Evolutionary conservation across 331 rosid species (phyloP).

Genomic region (Quercus phellos): DNA sequence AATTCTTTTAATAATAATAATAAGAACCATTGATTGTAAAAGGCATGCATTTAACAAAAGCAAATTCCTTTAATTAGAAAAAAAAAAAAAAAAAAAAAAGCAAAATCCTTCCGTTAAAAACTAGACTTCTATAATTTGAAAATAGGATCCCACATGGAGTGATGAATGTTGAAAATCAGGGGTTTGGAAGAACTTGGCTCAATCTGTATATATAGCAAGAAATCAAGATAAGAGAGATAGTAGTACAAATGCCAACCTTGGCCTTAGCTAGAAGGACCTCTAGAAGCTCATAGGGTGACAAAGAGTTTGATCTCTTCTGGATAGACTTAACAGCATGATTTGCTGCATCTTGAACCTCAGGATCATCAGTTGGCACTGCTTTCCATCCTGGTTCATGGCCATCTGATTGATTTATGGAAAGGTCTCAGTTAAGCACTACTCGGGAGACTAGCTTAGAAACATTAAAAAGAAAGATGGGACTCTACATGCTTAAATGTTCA

Average conservation of each 20-base stretch:
- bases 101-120: neutral
- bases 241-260: conserved; percentile 21
- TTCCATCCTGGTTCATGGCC: conserved; percentile 30
- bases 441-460: neutral
- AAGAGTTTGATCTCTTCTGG: conserved; percentile 24
- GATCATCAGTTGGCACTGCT: conserved; percentile 27
- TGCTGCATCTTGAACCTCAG: conserved; percentile 45
- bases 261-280: conserved; percentile 40
- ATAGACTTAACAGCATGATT: conserved; percentile 33
- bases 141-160: neutral
- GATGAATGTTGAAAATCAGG: neutral
- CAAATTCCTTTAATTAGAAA: neutral
- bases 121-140: neutral
- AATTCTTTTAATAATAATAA: neutral
- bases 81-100: no score
- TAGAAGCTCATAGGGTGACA: conserved; percentile 33
- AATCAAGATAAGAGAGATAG: neutral
- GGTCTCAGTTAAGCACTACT: neutral
- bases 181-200: neutral
- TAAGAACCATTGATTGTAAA: neutral
- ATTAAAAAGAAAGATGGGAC: neutral
- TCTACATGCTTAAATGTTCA: neutral
- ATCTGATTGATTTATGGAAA: conserved; percentile 15
- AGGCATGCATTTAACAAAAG: neutral
- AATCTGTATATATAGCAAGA: neutral